Conservation (phyloP, 331 rosid species). For the Rosa hybrid region DNA sequence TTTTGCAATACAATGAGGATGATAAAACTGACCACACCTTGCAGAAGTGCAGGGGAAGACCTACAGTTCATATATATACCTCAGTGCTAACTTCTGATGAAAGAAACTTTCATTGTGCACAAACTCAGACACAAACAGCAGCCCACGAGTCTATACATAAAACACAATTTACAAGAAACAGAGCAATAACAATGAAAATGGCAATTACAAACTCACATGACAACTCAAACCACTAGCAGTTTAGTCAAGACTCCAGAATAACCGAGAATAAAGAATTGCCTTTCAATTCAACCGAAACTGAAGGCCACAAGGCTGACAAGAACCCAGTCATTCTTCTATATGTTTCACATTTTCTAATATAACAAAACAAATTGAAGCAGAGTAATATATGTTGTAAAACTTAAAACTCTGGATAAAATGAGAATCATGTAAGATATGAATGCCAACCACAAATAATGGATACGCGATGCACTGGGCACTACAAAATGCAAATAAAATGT, state of each 20-base stretch:
- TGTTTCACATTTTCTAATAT: neutral
- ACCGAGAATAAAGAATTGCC: neutral
- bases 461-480: neutral
- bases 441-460: neutral
- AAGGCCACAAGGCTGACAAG: neutral
- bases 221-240: neutral
- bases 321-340: neutral
- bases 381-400: neutral
- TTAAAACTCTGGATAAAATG: neutral
- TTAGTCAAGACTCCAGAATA: neutral
- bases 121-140: neutral
- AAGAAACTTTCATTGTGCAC: neutral
- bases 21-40: constrained; percentile 75
- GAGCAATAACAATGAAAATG: neutral
- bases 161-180: neutral
- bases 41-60: constrained; percentile 62
- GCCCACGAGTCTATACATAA: neutral
- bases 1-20: constrained; percentile 69
- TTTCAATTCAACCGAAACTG: neutral
- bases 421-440: neutral
- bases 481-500: neutral
- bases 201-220: neutral
- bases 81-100: neutral
- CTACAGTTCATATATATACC: constrained; percentile 28
- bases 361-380: neutral